Percentiles rank a stretch among this genome's conserved stretches.
phyloP scores from a whole-genome alignment of 345 rosid species.

The Eucalyptus fibrosa region DNA sequence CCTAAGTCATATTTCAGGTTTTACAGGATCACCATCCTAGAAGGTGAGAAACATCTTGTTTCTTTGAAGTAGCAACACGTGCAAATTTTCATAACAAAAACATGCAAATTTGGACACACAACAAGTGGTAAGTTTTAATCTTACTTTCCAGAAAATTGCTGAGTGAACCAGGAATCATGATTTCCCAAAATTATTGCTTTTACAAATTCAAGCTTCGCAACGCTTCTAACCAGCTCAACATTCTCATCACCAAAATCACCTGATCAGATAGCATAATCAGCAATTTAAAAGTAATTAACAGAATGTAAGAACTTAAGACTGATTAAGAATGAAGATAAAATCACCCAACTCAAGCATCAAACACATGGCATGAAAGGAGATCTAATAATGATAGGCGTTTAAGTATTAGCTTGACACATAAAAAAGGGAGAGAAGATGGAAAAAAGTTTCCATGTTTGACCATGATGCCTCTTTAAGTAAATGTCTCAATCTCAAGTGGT shows the following conservation, averaged over 20 bases:
- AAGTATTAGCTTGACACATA: background rate
- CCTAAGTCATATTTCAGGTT: background rate
- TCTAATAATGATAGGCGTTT: background rate
- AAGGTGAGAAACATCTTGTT: background rate
- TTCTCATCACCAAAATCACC: slow-evolving; percentile 92
- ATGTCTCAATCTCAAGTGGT: background rate
- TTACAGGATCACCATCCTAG: background rate
- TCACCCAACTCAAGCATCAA: background rate
- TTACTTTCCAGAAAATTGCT: slow-evolving; percentile 38
- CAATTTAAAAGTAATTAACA: background rate
- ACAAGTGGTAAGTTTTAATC: background rate
- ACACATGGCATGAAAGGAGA: background rate
- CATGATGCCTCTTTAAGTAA: background rate
- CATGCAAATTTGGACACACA: background rate
- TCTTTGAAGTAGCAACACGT: background rate
- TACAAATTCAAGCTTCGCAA: slow-evolving; percentile 47
- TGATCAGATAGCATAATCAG: background rate
- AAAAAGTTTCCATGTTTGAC: background rate
- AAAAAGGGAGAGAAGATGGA: background rate
- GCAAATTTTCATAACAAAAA: background rate
- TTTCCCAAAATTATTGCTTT: slow-evolving; percentile 80
- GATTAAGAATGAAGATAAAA: background rate
- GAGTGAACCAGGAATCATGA: slow-evolving; percentile 81
- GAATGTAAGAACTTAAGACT: background rate
- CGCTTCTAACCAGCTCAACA: slow-evolving; percentile 50